These are phyloP conservation scores for Dryas alaskensis DNA, from an alignment of 306 rosid genomes.

Conservation along the genomic window DNA sequence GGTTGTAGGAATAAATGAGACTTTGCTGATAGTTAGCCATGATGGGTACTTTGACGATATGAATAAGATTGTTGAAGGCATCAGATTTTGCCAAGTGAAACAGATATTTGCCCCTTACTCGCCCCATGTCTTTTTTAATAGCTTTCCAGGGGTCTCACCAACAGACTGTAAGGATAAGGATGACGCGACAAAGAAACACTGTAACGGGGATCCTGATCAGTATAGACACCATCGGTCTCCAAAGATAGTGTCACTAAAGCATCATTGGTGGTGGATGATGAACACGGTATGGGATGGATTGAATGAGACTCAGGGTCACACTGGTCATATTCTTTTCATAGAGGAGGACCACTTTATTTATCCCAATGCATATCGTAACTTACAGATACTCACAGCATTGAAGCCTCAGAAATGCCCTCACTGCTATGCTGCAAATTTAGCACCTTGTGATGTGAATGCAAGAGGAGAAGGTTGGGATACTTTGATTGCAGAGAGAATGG, in stretches of 20 bases:
- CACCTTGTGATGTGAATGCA: conserved; percentile 93
- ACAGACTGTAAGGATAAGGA: conserved; percentile 71
- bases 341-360: conserved; percentile 90
- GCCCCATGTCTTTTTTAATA: conserved; percentile 66
- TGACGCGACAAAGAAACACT: conserved; percentile 33
- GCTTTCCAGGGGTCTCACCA: conserved; percentile 77
- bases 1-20: conserved; percentile 82
- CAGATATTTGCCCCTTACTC: conserved; percentile 90
- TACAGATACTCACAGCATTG: conserved; percentile 58
- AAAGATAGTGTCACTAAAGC: conserved; percentile 87
- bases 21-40: conserved; percentile 84
- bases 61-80: conserved; percentile 63
- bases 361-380: conserved; percentile 87
- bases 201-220: conserved; percentile 82
- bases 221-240: conserved; percentile 83
- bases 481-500: conserved; percentile 93
- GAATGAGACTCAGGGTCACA: conserved; percentile 57
- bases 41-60: conserved; percentile 85
- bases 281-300: conserved; percentile 91
- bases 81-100: conserved; percentile 83
- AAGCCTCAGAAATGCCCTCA: conserved; percentile 75
- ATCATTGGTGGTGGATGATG: conserved; percentile 99
- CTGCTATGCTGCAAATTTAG: conserved; percentile 89
- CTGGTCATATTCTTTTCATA: conserved; percentile 79
- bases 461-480: conserved; percentile 71